Evolutionary conservation across 2,329 filamentous ascomycete genomes (phyloP).

Genomic region (Neofusicoccum sp.): DNA sequence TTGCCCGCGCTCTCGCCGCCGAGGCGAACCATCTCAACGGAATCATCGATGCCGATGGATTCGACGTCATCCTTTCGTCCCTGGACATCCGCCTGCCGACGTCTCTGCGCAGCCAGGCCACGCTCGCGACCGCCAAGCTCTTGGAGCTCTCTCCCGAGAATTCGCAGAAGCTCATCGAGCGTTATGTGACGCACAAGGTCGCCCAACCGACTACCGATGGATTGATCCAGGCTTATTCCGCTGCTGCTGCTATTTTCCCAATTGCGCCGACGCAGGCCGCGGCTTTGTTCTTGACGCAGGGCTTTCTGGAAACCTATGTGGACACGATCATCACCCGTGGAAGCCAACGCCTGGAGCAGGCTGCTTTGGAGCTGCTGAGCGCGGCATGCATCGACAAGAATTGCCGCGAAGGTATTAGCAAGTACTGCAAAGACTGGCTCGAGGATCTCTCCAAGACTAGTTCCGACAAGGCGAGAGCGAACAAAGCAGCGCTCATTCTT

Average conservation of each 20-base stretch:
- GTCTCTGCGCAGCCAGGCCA: slow-evolving; percentile 77
- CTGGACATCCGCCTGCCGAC: slow-evolving; percentile 81
- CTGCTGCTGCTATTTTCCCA: slow-evolving; percentile 86
- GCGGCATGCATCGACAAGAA: slow-evolving; percentile 83
- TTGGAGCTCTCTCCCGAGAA: slow-evolving; percentile 74
- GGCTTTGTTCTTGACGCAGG: slow-evolving; percentile 82
- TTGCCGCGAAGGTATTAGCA: slow-evolving; percentile 81
- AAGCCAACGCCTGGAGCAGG: slow-evolving; percentile 81
- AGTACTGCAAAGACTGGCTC: slow-evolving; percentile 85
- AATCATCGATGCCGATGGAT: slow-evolving; percentile 71
- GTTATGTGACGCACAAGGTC: slow-evolving; percentile 74
- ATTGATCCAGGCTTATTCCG: slow-evolving; percentile 88
- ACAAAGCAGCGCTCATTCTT: slow-evolving; percentile 58
- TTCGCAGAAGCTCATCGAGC: slow-evolving; percentile 69
- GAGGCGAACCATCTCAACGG: slow-evolving; percentile 57
- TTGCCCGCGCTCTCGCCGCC: slow-evolving; percentile 60
- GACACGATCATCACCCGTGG: slow-evolving; percentile 79
- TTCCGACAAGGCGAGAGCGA: slow-evolving; percentile 58
- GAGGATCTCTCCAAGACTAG: slow-evolving; percentile 79
- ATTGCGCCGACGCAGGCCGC: slow-evolving; percentile 76
- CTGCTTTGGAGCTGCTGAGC: slow-evolving; percentile 86
- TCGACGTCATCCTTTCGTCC: slow-evolving; percentile 84
- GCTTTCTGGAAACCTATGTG: slow-evolving; percentile 77
- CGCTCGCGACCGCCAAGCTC: slow-evolving; percentile 79
- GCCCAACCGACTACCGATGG: slow-evolving; percentile 80